Conservation (phyloP, 208 protist genomes). For the Paratrypanosoma confusum region DNA sequence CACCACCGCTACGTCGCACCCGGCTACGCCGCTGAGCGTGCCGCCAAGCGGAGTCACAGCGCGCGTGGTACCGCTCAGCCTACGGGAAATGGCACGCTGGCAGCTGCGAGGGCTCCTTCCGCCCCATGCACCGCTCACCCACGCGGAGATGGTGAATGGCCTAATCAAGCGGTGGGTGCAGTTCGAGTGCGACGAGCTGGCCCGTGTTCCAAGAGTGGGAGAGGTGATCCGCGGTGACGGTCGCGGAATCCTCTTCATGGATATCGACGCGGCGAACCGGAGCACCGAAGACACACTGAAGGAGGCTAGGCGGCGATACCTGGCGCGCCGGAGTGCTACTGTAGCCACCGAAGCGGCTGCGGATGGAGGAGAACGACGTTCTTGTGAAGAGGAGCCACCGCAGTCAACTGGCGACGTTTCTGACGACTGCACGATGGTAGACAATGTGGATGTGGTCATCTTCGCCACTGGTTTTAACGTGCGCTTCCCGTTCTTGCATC, state of each 20-base stretch:
- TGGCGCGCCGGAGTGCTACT: not conserved
- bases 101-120: not conserved
- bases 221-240: conserved; percentile 23
- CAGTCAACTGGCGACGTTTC: not conserved
- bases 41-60: conserved; percentile 11
- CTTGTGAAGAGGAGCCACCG: too few species aligned
- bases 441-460: conserved; percentile 67
- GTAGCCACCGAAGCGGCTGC: too few species aligned
- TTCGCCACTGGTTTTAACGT: conserved; percentile 66
- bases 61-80: not conserved
- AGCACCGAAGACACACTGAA: conserved; percentile 20
- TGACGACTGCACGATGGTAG: conserved; percentile 29
- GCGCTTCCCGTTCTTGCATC: conserved; percentile 71
- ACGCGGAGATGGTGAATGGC: not conserved
- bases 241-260: conserved; percentile 38
- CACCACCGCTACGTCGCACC: conserved; percentile 12
- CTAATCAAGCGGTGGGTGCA: too few species aligned
- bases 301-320: conserved; percentile 12
- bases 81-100: not conserved
- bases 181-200: too few species aligned
- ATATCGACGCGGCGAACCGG: conserved; percentile 8
- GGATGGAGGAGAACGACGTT: too few species aligned
- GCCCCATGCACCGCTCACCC: not conserved
- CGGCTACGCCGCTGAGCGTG: not conserved
- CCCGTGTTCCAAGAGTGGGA: conserved; percentile 27